A percentile compares a stretch with the other conserved stretches of the same genome.
phyloP scores from a whole-genome alignment of 257 asterid species.

The Nicotiana obtusifolia region DNA sequence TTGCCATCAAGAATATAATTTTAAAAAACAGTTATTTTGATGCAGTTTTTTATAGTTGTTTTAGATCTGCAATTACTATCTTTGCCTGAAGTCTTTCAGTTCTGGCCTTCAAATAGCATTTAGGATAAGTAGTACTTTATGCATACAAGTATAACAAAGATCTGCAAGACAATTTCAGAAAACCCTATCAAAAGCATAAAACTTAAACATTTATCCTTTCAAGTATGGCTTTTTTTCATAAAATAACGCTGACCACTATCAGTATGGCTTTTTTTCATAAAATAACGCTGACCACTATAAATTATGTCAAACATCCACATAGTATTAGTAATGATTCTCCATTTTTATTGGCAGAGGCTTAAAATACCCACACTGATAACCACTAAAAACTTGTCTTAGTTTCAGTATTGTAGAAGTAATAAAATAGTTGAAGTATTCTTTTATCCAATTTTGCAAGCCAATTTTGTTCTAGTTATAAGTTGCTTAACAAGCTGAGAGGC shows the following conservation, averaged over 20 bases:
- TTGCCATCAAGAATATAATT: not conserved
- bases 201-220: too few relatives aligned
- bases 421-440: not conserved
- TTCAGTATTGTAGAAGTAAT: not conserved
- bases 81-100: not conserved
- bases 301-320: not conserved
- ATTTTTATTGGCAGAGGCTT: not conserved
- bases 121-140: not conserved
- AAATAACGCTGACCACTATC: not conserved
- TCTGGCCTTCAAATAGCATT: not conserved
- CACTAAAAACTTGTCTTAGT: not conserved
- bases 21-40: not conserved
- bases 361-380: not conserved
- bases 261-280: not conserved
- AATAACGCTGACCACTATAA: not conserved
- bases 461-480: not conserved
- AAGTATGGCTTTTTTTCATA: not conserved
- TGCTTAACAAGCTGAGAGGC: not conserved
- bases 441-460: not conserved
- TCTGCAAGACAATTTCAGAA: not conserved
- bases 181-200: not conserved
- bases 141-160: not conserved
- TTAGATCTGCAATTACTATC: not conserved
- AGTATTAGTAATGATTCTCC: not conserved
- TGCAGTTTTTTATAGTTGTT: not conserved